phyloP scores from a whole-genome alignment of 176 grass and related monocot species.

The Puya raimondii region DNA sequence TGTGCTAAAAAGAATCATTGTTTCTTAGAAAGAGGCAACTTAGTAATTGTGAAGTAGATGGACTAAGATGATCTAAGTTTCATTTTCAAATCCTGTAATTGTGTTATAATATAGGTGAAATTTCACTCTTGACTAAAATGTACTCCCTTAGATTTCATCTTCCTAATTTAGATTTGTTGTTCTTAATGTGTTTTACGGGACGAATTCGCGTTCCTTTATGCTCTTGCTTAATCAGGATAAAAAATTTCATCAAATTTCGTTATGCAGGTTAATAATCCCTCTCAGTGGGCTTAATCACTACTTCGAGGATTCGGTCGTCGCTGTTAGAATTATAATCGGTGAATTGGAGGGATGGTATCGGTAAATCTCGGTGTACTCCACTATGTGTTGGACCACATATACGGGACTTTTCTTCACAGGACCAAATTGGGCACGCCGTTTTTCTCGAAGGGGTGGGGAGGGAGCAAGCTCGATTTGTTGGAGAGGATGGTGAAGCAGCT shows the following conservation, averaged over 20 bases:
- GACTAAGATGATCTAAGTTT: not conserved
- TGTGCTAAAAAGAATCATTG: not conserved
- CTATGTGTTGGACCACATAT: conserved; percentile 83
- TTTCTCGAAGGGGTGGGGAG: conserved; percentile 90
- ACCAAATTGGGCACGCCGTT: conserved; percentile 80
- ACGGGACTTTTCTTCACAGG: conserved; percentile 63
- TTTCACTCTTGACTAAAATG: no score
- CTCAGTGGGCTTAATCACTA: not conserved
- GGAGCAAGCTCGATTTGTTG: conserved; percentile 68
- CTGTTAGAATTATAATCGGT: not conserved
- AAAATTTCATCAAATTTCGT: no score
- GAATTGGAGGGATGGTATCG: conserved; percentile 50
- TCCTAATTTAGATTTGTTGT: no score
- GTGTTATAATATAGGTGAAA: not conserved
- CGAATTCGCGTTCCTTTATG: no score
- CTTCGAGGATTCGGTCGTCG: not conserved
- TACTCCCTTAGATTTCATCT: no score
- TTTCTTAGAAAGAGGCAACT: not conserved
- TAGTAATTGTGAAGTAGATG: not conserved
- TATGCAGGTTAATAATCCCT: no score
- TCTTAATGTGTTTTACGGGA: no score
- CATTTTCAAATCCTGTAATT: not conserved
- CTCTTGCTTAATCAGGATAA: no score
- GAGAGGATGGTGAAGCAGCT: conserved; percentile 84
- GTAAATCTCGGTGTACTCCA: conserved; percentile 74